Evolutionary conservation across 1,139 yeast genomes (phyloP), one percentile per base, ranked within the genome.

Genomic region (Nakaseomyces bracarensis): DNA sequence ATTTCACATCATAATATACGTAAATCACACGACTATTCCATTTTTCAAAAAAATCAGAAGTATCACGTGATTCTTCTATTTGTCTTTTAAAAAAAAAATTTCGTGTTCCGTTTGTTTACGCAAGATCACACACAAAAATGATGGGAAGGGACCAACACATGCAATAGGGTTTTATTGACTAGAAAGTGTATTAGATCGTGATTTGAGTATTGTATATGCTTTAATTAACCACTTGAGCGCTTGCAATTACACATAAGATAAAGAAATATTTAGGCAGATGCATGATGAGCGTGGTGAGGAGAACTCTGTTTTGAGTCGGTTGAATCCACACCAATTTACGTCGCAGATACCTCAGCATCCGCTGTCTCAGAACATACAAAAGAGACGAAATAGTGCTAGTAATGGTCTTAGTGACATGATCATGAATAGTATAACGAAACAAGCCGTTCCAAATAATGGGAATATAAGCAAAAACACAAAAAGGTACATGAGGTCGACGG

Each of bases 361-460:
- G 13, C 33, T 36, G 23, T 40, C 39, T 9, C 28, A 40, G 26
- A 28, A 27, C 10, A 37, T 23, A 15, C 36, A 31, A n/a, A 40
- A 48, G 33, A 44, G 59, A 41, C 49, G 58, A 36, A 52, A 49
- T 35, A 53, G 54, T 36, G 38, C 48, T 8, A 49, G 47, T n/a
- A 36, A 39, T 14, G 54, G 53, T 4, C 43, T 54, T 11, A 50
- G 57, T 2, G 53, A 49, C 40, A 50, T 55, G 55, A 52, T 30
- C 7, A 5, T 55, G 13, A 48, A 48, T 36, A 54, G 59, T 38
- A 46, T 52, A 19, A 53, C 52, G 11, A 47, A 48, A 38, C 47
- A 51, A 28, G 42, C n/a, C n/a, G 26, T 8, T 13, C 40, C 1
- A 42, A 38, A 27, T n/a, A 27, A 13, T 27, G 30, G 30, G 6